Evolutionary conservation across 2,329 filamentous ascomycete species (phyloP).

Genomic region (Westerdykella aurantiaca): DNA sequence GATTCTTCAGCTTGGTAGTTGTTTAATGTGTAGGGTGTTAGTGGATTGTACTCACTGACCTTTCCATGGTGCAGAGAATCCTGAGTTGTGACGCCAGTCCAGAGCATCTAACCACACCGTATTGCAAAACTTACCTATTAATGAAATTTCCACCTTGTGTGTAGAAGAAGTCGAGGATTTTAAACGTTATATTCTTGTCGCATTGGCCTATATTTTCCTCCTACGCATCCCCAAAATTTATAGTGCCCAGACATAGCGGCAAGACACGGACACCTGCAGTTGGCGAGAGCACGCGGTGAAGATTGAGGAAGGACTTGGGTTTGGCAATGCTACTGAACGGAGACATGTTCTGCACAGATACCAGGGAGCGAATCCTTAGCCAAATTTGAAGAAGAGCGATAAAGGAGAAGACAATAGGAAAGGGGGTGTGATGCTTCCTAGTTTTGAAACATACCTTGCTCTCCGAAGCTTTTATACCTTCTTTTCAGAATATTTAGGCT

Average conservation of each 20-base stretch:
- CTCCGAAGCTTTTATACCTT: too few species aligned
- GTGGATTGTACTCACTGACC: not conserved
- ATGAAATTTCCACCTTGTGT: conserved; percentile 66
- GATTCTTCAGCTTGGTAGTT: conserved; percentile 36
- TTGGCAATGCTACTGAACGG: not conserved
- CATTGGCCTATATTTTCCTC: conserved; percentile 55
- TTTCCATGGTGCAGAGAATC: not conserved
- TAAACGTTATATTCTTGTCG: conserved; percentile 52
- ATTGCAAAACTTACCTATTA: too few species aligned
- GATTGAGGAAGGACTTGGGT: conserved; percentile 42
- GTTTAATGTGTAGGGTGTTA: conserved; percentile 47
- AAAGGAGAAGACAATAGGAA: too few species aligned
- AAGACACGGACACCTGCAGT: conserved; percentile 53
- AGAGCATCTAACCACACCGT: too few species aligned
- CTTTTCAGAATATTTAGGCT: too few species aligned
- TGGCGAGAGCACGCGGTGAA: conserved; percentile 61
- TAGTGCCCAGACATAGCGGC: conserved; percentile 50
- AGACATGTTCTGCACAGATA: too few species aligned
- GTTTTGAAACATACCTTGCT: too few species aligned
- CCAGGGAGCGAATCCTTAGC: too few species aligned
- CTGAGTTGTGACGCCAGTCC: too few species aligned
- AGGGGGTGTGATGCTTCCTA: too few species aligned
- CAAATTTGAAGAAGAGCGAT: too few species aligned
- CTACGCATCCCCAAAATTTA: conserved; percentile 61
- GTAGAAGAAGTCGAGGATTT: conserved; percentile 62